Evolutionary conservation across 1,139 yeast species (phyloP).

Genomic region (Pichia sp.): DNA sequence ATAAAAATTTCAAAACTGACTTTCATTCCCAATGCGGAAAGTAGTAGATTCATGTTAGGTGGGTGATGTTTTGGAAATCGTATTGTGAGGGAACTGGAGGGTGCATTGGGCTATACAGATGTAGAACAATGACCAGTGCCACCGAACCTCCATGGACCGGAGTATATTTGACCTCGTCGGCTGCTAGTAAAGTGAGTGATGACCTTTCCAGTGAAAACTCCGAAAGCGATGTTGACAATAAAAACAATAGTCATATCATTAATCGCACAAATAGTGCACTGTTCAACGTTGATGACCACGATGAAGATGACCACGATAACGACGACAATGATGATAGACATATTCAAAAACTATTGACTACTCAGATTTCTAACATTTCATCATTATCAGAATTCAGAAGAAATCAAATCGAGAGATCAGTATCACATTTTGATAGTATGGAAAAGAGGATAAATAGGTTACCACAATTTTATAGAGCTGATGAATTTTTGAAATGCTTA

Average conservation of each 20-base stretch:
- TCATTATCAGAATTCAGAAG: slow-evolving; percentile 6
- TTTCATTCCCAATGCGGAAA: neutral
- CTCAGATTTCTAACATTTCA: slow-evolving; percentile 8
- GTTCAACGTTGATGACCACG: neutral
- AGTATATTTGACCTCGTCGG: neutral
- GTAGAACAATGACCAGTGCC: neutral
- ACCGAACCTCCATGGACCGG: neutral
- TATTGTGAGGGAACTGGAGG: neutral
- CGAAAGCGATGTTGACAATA: neutral
- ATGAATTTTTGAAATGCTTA: slow-evolving; percentile 24
- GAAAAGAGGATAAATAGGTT: slow-evolving; percentile 22
- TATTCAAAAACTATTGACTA: slow-evolving; percentile 4
- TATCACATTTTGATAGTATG: slow-evolving; percentile 22
- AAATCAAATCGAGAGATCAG: slow-evolving; percentile 9
- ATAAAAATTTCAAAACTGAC: neutral
- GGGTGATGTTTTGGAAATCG: neutral
- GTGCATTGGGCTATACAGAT: no score
- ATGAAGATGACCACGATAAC: no score
- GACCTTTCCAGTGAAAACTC: neutral
- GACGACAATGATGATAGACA: neutral
- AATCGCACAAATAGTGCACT: neutral
- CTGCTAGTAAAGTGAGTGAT: neutral
- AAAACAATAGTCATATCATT: neutral
- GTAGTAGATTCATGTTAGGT: slow-evolving; percentile 2
- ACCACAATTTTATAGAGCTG: slow-evolving; percentile 25